Evolutionary conservation across 2,329 filamentous ascomycete genomes (phyloP), one percentile per base, ranked within the genome.

Genomic region (Colletotrichum orbiculare): DNA sequence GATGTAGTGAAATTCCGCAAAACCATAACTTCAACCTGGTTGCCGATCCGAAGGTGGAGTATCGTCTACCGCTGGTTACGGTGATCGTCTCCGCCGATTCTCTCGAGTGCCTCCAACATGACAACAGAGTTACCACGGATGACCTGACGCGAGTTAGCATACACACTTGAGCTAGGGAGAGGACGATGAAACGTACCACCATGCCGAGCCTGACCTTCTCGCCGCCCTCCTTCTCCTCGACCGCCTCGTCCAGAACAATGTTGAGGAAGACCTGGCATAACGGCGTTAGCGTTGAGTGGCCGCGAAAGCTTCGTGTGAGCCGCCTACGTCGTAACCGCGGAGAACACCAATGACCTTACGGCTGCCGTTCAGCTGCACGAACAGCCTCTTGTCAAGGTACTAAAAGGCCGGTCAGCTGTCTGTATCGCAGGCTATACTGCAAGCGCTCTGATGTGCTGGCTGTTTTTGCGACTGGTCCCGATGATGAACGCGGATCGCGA

Each of bases 361-460:
- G 79, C 94, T 97, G 75, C 96, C 96, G 81, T 99, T 99, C 59
- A 99, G 85, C 80, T 99, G 95, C 71, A 98, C 94, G 79, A 97
- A 97, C 76, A 99, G 88, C 81, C 95, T 89, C 89, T 99, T 99
- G 86, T 99, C 96, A 81, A 99, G 94, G 81, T 99, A 99, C 96
- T 99, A 73, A 54, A 55, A 25, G 25, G 42, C 4, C 8, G 6
- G 60, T 66, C 34, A 66, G 54, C 54, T 34, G 6, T 34, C 43
- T 41, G n/a, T 6, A 43, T 9, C 25, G 8, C 7, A 4, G 8
- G 38, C 37, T 9, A 8, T 25, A 25, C 25, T 25, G 25, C 25
- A 25, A 25, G 25, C 25, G 25, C 25, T 25, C 25, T 25, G 25
- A 25, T 25, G 4, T 1, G 25, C 25, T 4, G 25, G 25, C 25